Base-by-base conservation (phyloP, 768 basidiomycete species). In the Epithele typhae region DNA sequence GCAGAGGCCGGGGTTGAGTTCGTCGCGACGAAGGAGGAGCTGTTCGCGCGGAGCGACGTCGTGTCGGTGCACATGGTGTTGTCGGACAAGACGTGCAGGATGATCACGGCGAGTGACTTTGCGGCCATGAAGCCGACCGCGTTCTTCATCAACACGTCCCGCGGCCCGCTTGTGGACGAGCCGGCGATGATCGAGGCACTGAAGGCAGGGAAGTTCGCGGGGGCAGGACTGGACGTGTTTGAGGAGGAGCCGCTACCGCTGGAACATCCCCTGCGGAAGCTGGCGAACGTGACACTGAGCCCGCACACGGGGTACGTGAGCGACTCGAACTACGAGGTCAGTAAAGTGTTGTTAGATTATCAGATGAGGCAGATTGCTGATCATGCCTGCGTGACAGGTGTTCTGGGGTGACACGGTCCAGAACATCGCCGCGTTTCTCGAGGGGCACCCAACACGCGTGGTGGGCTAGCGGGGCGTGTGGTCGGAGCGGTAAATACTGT, bases 91-190 rank as follows among this genome's bases (percentile, higher is more conserved):
- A 82, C 82, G 0, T 64, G 62, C 3, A 71, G 74, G 17, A 65
- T 84, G 23, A 64, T 84, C 39, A 69, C 66, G 3, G 67, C 64
- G 5, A 51, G 63, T 5, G 78, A 82, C 43, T 62, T 84, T 15
- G 66, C 59, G 1, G 54, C 66, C n/a, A 72, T 88, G 75, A 82
- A 82, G 57, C 64, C 72, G 0, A 69, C 76, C 3, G 73, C 81
- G 0, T 71, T 80, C 55, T 67, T 86, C 45, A 73, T 86, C 57
- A 88, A 86, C 56, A 83, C 84, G 1, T 78, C 78, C 2, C 64
- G 84, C 44, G 84, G 85, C 0, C 81, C 81, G 2, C 59, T 87
- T 17, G 74, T 87, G 4, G 77, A 85, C 44, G 83, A 84, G 53
- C 52, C 41, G 0, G 83, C 76, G 0, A 57, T 87, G 25, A 48